Evolutionary conservation across 2,329 filamentous ascomycete genomes (phyloP).

Genomic region (Arthrocladium fulminans): DNA sequence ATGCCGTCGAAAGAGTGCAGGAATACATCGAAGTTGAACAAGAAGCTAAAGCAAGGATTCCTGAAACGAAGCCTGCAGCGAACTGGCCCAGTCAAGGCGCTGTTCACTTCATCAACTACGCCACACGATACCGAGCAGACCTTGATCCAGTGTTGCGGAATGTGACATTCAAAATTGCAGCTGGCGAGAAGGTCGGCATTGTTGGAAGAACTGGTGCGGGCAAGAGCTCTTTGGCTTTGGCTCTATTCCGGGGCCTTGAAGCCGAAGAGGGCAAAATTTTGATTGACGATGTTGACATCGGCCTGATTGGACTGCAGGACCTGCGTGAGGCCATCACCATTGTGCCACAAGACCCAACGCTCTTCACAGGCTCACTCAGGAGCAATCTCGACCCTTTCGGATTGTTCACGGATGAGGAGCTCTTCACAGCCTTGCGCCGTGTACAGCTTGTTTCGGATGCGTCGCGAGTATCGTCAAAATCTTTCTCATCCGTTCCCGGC

Average conservation of each 20-base stretch:
- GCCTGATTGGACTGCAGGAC: conserved; percentile 82
- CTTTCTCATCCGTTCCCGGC: conserved; percentile 29
- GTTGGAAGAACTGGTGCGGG: conserved; percentile 92
- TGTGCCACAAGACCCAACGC: conserved; percentile 74
- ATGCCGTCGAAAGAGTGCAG: conserved; percentile 93
- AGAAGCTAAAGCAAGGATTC: conserved; percentile 69
- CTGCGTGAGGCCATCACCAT: conserved; percentile 91
- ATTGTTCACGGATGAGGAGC: conserved; percentile 78
- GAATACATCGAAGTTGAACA: conserved; percentile 96
- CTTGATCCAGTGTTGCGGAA: conserved; percentile 77
- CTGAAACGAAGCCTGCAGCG: conserved; percentile 64
- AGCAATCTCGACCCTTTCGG: conserved; percentile 84
- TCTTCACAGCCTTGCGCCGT: conserved; percentile 75
- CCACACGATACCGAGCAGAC: conserved; percentile 78
- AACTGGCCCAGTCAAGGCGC: conserved; percentile 81
- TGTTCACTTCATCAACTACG: conserved; percentile 82
- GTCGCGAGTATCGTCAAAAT: conserved; percentile 14
- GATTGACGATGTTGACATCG: conserved; percentile 86
- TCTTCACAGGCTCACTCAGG: conserved; percentile 26
- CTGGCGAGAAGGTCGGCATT: conserved; percentile 88
- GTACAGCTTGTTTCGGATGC: conserved; percentile 71
- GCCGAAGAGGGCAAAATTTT: conserved; percentile 82
- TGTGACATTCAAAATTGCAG: conserved; percentile 75
- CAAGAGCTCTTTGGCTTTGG: conserved; percentile 89
- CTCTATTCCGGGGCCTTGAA: conserved; percentile 87